Base-by-base conservation (phyloP, 2,329 filamentous ascomycete genomes). In the Pyrenochaeta sp. region DNA sequence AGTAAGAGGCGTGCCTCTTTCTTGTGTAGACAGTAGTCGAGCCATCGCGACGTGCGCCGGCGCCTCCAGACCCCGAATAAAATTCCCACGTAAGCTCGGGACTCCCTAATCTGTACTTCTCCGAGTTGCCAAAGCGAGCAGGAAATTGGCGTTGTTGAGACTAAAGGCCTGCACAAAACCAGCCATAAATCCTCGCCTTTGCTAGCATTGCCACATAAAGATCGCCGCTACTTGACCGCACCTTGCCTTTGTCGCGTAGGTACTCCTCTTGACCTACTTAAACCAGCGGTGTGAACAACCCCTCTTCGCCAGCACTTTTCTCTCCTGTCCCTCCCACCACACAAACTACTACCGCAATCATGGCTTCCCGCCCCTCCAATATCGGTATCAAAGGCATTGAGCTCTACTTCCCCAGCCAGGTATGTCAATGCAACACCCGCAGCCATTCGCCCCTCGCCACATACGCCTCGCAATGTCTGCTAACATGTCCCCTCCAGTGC, bases 331-430 rank as follows among this genome's bases (percentile, higher is more conserved):
- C 53, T 56, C 58, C 59, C 62, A 52, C 56, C 58, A 50, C 60
- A 46, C 59, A 30, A 52, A 50, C 61, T 47, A 56, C 57, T 55
- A 58, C 48, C 56, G 54, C 61, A 74, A 72, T 30, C 65, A 83
- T 82, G 80, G 76, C 78, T 66, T 65, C 78, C 49, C 77, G 80
- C 66, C 82, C 82, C 56, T 72, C 79, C 65, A 83, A 83, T 72
- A 79, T 84, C 59, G 82, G 82, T 64, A 84, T 84, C 78, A 84
- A 83, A 73, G 82, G 80, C 78, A 81, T 84, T 72, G 82, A 84
- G 79, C 77, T 84, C 51, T 84, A 84, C 78, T 82, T 84, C 66
- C 82, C 82, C 59, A 82, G 78, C 77, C 82, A 83, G 78, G 81
- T 80, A 74, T 65, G 80, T 76, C 40, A 24, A 50, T 45, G 36